phyloP scores from a whole-genome alignment of 495 filamentous ascomycete genomes.

The Usnea hakonensis region DNA sequence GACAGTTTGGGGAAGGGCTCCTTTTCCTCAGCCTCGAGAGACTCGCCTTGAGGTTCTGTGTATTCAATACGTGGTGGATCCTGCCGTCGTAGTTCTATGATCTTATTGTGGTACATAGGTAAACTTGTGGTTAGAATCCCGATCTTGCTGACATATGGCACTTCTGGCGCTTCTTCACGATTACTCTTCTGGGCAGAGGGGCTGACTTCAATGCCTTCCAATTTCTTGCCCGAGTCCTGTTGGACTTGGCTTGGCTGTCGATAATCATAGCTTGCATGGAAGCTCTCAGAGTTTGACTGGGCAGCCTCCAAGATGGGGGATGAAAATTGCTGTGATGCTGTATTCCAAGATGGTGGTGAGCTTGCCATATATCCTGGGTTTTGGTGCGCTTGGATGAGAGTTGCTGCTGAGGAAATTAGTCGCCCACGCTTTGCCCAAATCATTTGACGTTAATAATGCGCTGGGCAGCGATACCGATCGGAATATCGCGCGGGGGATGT shows the following conservation, averaged over 20 bases:
- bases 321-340: constrained; percentile 28
- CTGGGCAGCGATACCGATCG: background rate
- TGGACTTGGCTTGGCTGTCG: constrained; percentile 10
- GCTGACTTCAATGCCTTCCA: background rate
- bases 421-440: background rate
- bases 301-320: constrained; percentile 18
- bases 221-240: background rate
- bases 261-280: constrained; percentile 9
- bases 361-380: constrained; percentile 42
- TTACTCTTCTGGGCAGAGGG: background rate
- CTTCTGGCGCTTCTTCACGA: constrained; percentile 10
- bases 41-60: constrained; percentile 17
- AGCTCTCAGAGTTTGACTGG: constrained; percentile 12
- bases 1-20: constrained; percentile 11
- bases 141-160: constrained; percentile 63
- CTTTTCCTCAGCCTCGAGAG: constrained; percentile 15
- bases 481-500: background rate
- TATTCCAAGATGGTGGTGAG: constrained; percentile 43
- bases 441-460: background rate
- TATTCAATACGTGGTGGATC: constrained; percentile 28
- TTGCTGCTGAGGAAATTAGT: constrained; percentile 29
- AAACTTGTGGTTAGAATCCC: constrained; percentile 84
- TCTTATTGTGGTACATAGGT: constrained; percentile 80
- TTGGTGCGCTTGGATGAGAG: constrained; percentile 37
- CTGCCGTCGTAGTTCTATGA: constrained; percentile 65